These are phyloP conservation scores for Ogataea trehalophila DNA, from an alignment of 805 yeast species.

Conservation along the genomic window DNA sequence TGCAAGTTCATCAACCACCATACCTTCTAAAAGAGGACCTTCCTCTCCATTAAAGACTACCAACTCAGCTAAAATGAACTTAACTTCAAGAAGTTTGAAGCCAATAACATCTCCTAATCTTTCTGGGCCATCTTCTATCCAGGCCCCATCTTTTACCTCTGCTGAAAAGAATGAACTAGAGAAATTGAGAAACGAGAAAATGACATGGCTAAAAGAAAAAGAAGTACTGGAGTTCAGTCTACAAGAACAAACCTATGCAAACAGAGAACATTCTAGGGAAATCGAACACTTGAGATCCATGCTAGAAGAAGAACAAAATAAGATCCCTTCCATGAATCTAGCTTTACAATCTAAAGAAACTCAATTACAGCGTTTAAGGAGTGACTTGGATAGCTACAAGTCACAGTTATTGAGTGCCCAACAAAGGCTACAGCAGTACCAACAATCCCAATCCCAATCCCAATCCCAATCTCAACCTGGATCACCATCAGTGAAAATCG, in stretches of 20 bases:
- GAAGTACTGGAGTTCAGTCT: constrained; percentile 26
- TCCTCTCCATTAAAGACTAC: constrained; percentile 56
- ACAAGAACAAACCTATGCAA: constrained; percentile 27
- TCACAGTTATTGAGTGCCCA: constrained; percentile 36
- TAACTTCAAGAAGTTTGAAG: constrained; percentile 26
- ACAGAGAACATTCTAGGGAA: constrained; percentile 30
- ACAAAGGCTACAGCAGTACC: constrained; percentile 16
- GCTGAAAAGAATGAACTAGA: constrained; percentile 43
- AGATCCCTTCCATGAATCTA: constrained; percentile 45
- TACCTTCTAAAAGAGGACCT: constrained; percentile 68
- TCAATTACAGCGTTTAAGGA: constrained; percentile 52
- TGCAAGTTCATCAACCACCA: constrained; percentile 12
- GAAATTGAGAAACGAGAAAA: constrained; percentile 49
- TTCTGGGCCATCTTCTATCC: constrained; percentile 16
- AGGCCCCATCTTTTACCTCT: constrained; percentile 10
- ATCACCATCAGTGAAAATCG: not conserved
- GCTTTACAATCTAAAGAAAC: constrained; percentile 64
- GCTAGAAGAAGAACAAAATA: constrained; percentile 42
- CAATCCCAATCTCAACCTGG: not conserved
- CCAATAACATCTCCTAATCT: constrained; percentile 12
- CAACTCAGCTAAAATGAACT: constrained; percentile 17
- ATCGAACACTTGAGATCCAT: constrained; percentile 30
- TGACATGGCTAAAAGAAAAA: constrained; percentile 37
- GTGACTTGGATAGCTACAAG: constrained; percentile 58
- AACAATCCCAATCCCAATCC: constrained; percentile 8